Evolutionary conservation across 305 asterid species (phyloP), one percentile per base, ranked within the genome.

Genomic region (Petunia hybrid): DNA sequence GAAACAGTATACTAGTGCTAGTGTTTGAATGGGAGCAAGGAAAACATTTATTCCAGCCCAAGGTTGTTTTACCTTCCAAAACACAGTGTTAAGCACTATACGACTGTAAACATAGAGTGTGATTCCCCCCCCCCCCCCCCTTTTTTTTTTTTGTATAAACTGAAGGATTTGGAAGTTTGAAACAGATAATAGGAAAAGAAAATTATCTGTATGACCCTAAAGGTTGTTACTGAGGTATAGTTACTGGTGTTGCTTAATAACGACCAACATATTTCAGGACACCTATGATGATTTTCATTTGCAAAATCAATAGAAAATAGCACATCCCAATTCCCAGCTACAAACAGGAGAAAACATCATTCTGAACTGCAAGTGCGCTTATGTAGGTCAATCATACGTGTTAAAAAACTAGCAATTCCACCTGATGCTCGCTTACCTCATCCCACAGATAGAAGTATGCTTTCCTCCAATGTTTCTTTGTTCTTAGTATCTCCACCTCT

Each of bases 361-460:
- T 51, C 46, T 73, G 78, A 51, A 73, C 63, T 51, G 78, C 62
- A 73, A 51, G 45, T 73, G 48, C 63, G 43, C 78, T 36, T 31
- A 31, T 31, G 35, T 39, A 71, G 42, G 45, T 48, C 57, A 1
- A 35, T 36, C 78, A 36, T 51, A 73, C 6, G 53, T 73, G 36
- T 35, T 51, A 35, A 12, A 71, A 51, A 14, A 48, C 3, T 36
- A 73, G 78, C 78, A 51, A 51, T 51, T 73, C 46, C 51, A 73
- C 39, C 63, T 35, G 63, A 78, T 73, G 78, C 78, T 51, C 4
- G 41, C 91, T 85, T 87, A 96, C 99, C 99, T 96, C 99, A 89
- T 96, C 99, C 99, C 99, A 96, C 88, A 96, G 84, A 84, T 96
- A 96, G 87, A 96, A 96, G 91, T 96, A 96, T 38, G 99, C 99